Evolutionary conservation across 1,284 basidiomycete genomes (phyloP).

Genomic region (Phenoliferia sp.): DNA sequence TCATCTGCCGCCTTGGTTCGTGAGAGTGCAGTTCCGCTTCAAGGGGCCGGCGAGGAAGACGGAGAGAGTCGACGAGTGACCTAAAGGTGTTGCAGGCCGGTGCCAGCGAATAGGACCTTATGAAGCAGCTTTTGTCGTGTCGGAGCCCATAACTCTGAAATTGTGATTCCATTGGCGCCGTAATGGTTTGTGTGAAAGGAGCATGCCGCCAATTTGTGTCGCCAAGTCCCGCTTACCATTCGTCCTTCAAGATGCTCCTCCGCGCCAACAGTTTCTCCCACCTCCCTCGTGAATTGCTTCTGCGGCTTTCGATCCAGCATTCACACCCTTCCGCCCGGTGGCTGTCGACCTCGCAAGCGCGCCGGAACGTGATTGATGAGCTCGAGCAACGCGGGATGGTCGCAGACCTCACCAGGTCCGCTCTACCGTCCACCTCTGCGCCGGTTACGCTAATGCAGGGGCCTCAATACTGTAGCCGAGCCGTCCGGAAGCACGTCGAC

Average conservation of each 20-base stretch:
- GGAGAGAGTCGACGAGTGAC: too few species aligned
- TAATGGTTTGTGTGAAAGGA: too few species aligned
- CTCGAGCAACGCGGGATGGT: constrained; percentile 47
- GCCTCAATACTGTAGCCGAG: constrained; percentile 4
- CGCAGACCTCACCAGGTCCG: constrained; percentile 46
- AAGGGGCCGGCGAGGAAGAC: too few species aligned
- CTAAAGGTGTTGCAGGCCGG: too few species aligned
- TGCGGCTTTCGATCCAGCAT: not conserved
- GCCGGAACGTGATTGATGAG: constrained; percentile 41
- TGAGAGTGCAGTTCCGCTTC: too few species aligned
- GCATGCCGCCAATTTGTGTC: not conserved
- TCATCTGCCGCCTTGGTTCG: too few species aligned
- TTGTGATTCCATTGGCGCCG: too few species aligned
- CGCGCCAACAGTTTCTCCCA: not conserved
- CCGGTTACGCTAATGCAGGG: not conserved
- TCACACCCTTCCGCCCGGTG: not conserved
- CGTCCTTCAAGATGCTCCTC: not conserved
- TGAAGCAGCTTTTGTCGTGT: too few species aligned
- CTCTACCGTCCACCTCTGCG: not conserved
- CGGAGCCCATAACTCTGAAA: too few species aligned
- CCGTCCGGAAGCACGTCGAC: constrained; percentile 24
- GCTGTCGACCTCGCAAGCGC: not conserved
- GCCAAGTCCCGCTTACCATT: not conserved
- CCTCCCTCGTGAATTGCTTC: not conserved
- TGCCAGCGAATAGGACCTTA: too few species aligned